Base-by-base conservation (phyloP, 225 moss, liverwort and hornwort species). In the Sphagnum contortum region DNA sequence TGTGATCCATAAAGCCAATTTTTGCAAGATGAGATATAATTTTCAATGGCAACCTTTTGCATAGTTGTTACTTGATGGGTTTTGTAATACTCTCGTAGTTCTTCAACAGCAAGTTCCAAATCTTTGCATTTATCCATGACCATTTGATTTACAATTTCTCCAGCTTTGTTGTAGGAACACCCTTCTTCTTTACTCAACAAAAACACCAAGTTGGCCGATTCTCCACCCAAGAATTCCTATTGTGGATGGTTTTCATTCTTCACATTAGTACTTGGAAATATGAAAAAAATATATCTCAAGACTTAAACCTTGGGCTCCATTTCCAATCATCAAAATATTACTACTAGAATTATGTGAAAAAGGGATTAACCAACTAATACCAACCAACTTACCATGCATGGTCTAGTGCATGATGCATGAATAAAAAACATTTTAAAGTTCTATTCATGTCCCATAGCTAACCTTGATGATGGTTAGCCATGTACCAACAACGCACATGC, bases 71-170 rank as follows among this genome's bases (percentile, higher is more conserved):
- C 3, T 29, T 52, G 3, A 5, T 44, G 2, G 11, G 4, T 53
- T 53, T 45, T 47, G 48, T 3, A 8, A 4, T 64, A 13, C 29
- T 2, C 56, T 57, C 68, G 63, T 44, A 73, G 56, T 59, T 73
- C 73, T 8, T 49, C 68, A 14, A 47, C 48, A 48, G 67, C 67
- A 12, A 67, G 12, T 48, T 57, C 47, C 29, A 67, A 2, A 52
- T 68, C 73, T 14, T 64, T 54, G 68, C 73, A 68, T 51, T 54
- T 63, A 9, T 64, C 73, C 44, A 68, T 58, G 11, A 68, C 6
- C 73, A 73, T 73, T 2, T 11, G 57, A 59, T 47, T 68, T 57
- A 55, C 73, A 64, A 73, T 73, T 64, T 68, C 68, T 53, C 58
- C 68, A 59, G 64, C 73, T 64, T 46, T 47, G 52, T 11, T 68